phyloP scores from a whole-genome alignment of 495 filamentous ascomycete species.

The Penicillium verhagenii region DNA sequence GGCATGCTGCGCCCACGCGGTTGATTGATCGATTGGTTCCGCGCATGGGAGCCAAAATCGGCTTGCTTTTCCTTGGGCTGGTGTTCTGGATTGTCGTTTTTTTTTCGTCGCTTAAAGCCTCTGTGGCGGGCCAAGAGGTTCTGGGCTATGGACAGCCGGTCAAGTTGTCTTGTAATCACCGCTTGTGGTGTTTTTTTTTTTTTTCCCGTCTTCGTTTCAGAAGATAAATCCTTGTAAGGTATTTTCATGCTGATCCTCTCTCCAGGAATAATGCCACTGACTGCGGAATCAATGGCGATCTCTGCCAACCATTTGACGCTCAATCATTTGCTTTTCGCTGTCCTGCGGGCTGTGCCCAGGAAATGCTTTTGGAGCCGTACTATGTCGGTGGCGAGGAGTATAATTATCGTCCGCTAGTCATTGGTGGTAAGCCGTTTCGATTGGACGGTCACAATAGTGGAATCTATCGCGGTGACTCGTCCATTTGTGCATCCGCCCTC shows the following conservation, averaged over 20 bases:
- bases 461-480: constrained; percentile 74
- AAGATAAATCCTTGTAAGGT: too few species aligned
- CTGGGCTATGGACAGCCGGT: constrained; percentile 60
- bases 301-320: constrained; percentile 70
- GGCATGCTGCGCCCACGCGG: constrained; percentile 62
- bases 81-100: constrained; percentile 67
- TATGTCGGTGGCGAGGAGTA: constrained; percentile 67
- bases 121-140: constrained; percentile 56
- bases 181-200: constrained; percentile 51
- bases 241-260: not conserved
- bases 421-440: constrained; percentile 61
- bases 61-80: constrained; percentile 52
- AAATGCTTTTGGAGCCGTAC: constrained; percentile 65
- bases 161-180: constrained; percentile 48
- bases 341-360: constrained; percentile 63
- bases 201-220: too few species aligned
- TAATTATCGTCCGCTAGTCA: constrained; percentile 62
- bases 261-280: constrained; percentile 47
- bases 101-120: constrained; percentile 57
- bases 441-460: constrained; percentile 34
- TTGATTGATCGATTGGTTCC: constrained; percentile 60
- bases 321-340: constrained; percentile 70
- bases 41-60: constrained; percentile 47
- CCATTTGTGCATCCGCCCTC: constrained; percentile 71
- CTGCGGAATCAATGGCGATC: constrained; percentile 70